Conservation (phyloP, 352 stramenopile genomes). For the Pythium aquatile region DNA sequence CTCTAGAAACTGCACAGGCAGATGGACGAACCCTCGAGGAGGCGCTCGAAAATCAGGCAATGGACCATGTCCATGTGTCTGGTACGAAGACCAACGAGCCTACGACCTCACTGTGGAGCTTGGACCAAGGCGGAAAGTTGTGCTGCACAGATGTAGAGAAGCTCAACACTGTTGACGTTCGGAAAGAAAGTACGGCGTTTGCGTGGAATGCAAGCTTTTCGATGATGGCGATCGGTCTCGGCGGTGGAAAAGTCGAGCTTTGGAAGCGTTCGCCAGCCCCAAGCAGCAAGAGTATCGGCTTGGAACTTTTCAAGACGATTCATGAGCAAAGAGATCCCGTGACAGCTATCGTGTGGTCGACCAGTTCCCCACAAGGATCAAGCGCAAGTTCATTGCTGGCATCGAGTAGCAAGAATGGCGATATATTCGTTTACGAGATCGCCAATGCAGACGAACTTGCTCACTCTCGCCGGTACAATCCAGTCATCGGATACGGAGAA, state of each 20-base stretch:
- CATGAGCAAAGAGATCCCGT: conserved; percentile 60
- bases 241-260: conserved; percentile 53
- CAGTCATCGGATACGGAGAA: conserved; percentile 18
- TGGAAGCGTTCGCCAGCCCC: background rate
- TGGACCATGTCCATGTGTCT: background rate
- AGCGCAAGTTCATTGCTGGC: conserved; percentile 31
- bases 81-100: conserved; percentile 1
- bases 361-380: background rate
- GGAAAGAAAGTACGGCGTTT: conserved; percentile 21
- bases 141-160: conserved; percentile 22
- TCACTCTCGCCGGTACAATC: background rate
- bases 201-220: conserved; percentile 18
- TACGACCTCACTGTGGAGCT: conserved; percentile 48
- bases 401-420: conserved; percentile 46
- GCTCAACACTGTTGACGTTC: background rate
- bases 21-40: conserved; percentile 50
- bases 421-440: conserved; percentile 51
- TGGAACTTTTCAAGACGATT: conserved; percentile 20
- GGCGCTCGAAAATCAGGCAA: conserved; percentile 37
- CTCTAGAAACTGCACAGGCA: conserved; percentile 51
- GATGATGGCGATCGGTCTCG: conserved; percentile 35
- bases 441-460: background rate
- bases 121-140: conserved; percentile 25
- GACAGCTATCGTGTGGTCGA: conserved; percentile 42
- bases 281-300: background rate